phyloP scores from a whole-genome alignment of 2,329 filamentous ascomycete genomes.

The Endoconidiophora polonica region DNA sequence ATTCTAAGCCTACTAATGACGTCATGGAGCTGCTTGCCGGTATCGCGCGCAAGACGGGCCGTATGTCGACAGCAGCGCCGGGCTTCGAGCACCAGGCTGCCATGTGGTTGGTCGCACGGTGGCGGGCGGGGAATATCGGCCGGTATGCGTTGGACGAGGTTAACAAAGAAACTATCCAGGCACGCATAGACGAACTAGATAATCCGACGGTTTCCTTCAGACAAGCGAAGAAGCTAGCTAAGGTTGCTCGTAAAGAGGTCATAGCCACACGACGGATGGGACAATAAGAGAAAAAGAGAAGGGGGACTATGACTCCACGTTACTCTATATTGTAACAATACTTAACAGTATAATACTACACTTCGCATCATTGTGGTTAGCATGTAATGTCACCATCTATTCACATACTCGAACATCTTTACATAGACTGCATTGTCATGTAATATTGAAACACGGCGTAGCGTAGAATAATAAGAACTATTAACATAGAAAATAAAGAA shows the following conservation, averaged over 20 bases:
- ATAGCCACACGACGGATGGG: conserved; percentile 11
- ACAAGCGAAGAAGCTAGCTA: conserved; percentile 51
- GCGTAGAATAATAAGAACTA: too few species aligned
- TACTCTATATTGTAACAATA: background rate
- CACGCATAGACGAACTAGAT: conserved; percentile 29
- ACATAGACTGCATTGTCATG: too few species aligned
- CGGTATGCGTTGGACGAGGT: conserved; percentile 67
- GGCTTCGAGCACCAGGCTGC: conserved; percentile 59
- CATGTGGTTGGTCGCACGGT: conserved; percentile 64
- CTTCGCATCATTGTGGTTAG: background rate
- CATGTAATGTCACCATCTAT: too few species aligned
- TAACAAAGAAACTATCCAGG: conserved; percentile 36
- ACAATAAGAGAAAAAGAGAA: background rate
- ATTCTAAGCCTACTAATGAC: conserved; percentile 65
- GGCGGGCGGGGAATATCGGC: conserved; percentile 62
- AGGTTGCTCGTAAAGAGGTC: conserved; percentile 34
- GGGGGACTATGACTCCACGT: background rate
- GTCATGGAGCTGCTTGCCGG: conserved; percentile 53
- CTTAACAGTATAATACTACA: background rate
- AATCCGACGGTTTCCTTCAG: conserved; percentile 42
- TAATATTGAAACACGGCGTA: too few species aligned
- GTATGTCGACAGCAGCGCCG: conserved; percentile 54
- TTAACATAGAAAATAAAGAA: too few species aligned
- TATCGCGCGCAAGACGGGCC: conserved; percentile 59
- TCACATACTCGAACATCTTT: too few species aligned